Evolutionary conservation across 139 green algal species (phyloP).

Genomic region (Spirogloea muscicola): DNA sequence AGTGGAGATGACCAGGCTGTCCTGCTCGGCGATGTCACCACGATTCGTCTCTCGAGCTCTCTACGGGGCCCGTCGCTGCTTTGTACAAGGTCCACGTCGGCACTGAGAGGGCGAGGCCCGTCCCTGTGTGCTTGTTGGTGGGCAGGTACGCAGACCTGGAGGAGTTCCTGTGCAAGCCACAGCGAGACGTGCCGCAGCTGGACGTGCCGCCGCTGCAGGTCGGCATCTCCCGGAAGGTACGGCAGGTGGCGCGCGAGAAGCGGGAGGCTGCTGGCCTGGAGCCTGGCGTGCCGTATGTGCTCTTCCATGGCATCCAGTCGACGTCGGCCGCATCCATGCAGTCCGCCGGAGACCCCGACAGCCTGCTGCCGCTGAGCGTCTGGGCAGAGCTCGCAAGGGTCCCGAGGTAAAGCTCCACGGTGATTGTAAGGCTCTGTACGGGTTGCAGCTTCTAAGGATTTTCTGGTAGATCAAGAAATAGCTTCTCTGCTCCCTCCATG

Average conservation of each 20-base stretch:
- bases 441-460: no score
- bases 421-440: no score
- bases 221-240: slow-evolving; percentile 5
- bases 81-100: no score
- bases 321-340: slow-evolving; percentile 21
- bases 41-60: no score
- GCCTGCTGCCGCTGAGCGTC: background rate
- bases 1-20: no score
- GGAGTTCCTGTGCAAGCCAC: background rate
- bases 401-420: no score
- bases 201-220: slow-evolving; percentile 13
- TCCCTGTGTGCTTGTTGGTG: no score
- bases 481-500: no score
- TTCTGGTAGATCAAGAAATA: no score
- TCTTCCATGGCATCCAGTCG: slow-evolving; percentile 38
- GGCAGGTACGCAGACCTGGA: slow-evolving; percentile 34
- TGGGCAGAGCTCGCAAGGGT: slow-evolving; percentile 3
- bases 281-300: background rate
- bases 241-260: slow-evolving; percentile 15
- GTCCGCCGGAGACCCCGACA: slow-evolving; percentile 28
- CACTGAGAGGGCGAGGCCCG: no score
- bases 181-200: background rate
- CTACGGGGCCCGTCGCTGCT: no score
- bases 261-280: slow-evolving; percentile 1
- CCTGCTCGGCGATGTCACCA: no score